phyloP scores from a whole-genome alignment of 1,139 yeast species.

The Torulaspora globosa region DNA sequence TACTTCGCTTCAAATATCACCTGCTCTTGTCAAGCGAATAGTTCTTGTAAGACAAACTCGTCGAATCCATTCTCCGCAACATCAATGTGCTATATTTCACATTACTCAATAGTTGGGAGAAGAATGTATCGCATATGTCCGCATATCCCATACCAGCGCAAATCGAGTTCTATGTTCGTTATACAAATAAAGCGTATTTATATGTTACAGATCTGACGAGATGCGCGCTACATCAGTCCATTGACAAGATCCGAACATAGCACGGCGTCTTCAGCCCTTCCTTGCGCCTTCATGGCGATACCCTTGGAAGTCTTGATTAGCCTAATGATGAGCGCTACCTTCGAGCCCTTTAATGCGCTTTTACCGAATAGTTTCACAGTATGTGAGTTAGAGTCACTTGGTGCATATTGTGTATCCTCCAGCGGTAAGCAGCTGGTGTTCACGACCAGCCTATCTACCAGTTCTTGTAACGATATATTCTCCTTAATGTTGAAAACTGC shows the following conservation, averaged over 20 bases:
- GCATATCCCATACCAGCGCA: no score
- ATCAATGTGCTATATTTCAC: no score
- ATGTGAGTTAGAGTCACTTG: constrained; percentile 59
- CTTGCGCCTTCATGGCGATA: constrained; percentile 72
- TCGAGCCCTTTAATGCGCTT: constrained; percentile 59
- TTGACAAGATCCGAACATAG: constrained; percentile 47
- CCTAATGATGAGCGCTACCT: constrained; percentile 65
- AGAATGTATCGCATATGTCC: no score
- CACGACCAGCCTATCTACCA: constrained; percentile 47
- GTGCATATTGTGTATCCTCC: constrained; percentile 70
- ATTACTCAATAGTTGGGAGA: no score
- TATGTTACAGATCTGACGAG: constrained; percentile 4
- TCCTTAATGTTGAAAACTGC: constrained; percentile 58
- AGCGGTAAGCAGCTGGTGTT: constrained; percentile 60
- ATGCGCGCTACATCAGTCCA: constrained; percentile 34
- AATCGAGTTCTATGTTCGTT: constrained; percentile 1
- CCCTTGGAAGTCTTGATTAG: constrained; percentile 71
- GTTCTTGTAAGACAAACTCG: no score
- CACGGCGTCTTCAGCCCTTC: constrained; percentile 58
- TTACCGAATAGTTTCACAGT: constrained; percentile 79
- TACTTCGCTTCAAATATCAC: no score
- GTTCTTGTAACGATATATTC: constrained; percentile 46
- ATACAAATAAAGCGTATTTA: constrained; percentile 1
- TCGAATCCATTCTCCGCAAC: no score
- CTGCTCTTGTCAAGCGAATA: no score